Evolutionary conservation across 352 stramenopile genomes (phyloP), one percentile per base, ranked within the genome.

Genomic region (Phytopythium oedochilum): DNA sequence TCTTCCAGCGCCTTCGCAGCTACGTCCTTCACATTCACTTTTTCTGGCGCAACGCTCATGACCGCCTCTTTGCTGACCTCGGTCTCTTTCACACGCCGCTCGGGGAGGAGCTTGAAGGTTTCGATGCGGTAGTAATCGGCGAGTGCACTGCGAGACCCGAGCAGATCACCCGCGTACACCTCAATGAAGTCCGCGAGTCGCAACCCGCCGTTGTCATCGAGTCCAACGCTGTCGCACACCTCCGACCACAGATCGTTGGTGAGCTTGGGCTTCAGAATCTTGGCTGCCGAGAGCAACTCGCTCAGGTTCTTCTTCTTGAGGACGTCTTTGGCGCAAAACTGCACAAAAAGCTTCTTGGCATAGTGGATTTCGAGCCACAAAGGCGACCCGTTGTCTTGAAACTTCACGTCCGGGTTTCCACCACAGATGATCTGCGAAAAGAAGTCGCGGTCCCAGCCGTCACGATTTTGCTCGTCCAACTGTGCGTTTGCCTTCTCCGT

Each of bases 111-210:
- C 40, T 74, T 80, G 59, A 83, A 86, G 1, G 75, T 82, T 42
- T 86, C 70, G 26, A 86, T 86, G 20, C 71, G 63, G 55, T 83
- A 79, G 61, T 68, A 86, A 38, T 83, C 75, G 0, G 61, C 71
- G 9, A 86, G 46, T 2, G 75, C 52, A 34, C 78, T 59, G 1
- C 75, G 71, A 32, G 67, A 62, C n/a, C 71, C 74, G 4, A 86
- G 55, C 2, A 75, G 35, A 20, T 66, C 54, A 17, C 65, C 59
- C 29, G 67, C 53, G 50, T 83, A 83, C 5, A 78, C 58, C 43
- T 77, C 60, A 9, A 86, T 45, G 53, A 86, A 83, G 8, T 76
- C 44, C 1, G 45, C 58, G 7, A 75, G 38, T 7, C 48, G 60
- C 14, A 86, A 58, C 4, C 70, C 72, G 6, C 28, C 53, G 9